Base-by-base conservation (phyloP, 148 eudicot genomes). In the Linanthus parryae region DNA sequence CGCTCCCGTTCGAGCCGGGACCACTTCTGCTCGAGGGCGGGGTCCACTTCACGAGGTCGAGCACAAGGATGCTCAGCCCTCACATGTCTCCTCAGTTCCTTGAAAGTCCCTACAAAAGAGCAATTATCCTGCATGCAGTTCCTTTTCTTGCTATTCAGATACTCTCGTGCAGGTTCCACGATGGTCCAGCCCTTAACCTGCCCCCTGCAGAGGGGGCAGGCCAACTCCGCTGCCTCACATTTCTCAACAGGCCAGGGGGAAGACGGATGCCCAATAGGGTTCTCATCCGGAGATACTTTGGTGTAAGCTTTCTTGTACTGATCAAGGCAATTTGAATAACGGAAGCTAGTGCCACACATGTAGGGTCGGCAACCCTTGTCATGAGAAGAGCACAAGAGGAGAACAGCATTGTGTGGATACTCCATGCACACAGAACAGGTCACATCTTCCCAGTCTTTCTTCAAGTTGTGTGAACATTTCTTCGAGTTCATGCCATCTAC, bases 311-410 rank as follows among this genome's bases (percentile, higher is more conserved):
- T 77, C 65, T 67, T 76, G 68, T 76, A 81, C 74, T 77, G 87
- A 54, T 51, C 65, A 42, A 61, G 70, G 45, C 97, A 90, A 29
- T 90, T 90, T n/a, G 97, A 90, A 65, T 83, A 95, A 3, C 91
- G 73, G 52, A 78, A 79, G 63, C 92, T 90, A 30, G 97, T 86
- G 67, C 83, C 94, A 58, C 95, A 90, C 91, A 90, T 78, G 70
- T 73, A 86, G 12, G 97, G 97, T 23, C 84, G 85, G 43, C 97
- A 90, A 27, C 95, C 95, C 41, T 75, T 90, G 12, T 80, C 70
- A 43, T 64, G 73, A 29, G 97, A 79, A 0, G 97, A 83, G 54
- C 97, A 90, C 2, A 80, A 28, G 12, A 90, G 72, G 16, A 90
- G 75, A 44, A 85, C 74, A 4, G 86, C 88, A 47, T 90, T 90